A percentile compares a stretch with the other conserved stretches of the same genome.
Conservation (phyloP, 345 rosid genomes). For the Linum lewisii region DNA sequence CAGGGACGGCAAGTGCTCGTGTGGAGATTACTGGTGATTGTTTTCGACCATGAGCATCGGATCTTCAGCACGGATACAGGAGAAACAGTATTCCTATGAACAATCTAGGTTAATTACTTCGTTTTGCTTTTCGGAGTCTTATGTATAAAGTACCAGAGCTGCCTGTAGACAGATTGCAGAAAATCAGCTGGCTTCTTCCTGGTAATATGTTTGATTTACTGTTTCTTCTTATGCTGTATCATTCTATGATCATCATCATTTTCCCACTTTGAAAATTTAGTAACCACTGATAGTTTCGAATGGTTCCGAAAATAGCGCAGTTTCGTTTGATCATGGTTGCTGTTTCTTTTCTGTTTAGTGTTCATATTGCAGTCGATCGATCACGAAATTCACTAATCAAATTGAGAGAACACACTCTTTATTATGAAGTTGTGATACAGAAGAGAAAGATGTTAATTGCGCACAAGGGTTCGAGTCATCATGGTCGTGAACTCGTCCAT, state of each 20-base stretch:
- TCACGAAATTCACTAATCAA: too few relatives aligned
- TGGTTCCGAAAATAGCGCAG: too few relatives aligned
- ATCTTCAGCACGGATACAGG: not conserved
- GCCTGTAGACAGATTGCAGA: not conserved
- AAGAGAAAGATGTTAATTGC: not conserved
- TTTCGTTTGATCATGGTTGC: too few relatives aligned
- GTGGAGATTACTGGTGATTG: constrained; percentile 43
- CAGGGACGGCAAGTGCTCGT: constrained; percentile 39
- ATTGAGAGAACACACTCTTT: not conserved
- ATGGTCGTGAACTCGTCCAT: constrained; percentile 75
- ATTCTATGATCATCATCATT: too few relatives aligned
- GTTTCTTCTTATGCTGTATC: too few relatives aligned
- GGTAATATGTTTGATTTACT: too few relatives aligned
- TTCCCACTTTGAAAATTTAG: too few relatives aligned
- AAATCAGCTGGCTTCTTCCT: too few relatives aligned
- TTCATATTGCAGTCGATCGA: too few relatives aligned
- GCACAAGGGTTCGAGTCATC: constrained; percentile 48
- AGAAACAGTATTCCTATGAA: not conserved
- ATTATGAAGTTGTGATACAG: not conserved
- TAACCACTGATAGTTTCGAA: too few relatives aligned
- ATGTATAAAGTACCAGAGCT: not conserved
- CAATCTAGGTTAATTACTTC: not conserved
- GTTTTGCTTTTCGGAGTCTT: not conserved
- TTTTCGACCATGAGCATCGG: too few relatives aligned
- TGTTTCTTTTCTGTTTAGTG: too few relatives aligned